Percentiles rank a stretch among this genome's conserved stretches.
Conservation (phyloP, 371 early-diverging fungal species). For the Mortierella sp. region DNA sequence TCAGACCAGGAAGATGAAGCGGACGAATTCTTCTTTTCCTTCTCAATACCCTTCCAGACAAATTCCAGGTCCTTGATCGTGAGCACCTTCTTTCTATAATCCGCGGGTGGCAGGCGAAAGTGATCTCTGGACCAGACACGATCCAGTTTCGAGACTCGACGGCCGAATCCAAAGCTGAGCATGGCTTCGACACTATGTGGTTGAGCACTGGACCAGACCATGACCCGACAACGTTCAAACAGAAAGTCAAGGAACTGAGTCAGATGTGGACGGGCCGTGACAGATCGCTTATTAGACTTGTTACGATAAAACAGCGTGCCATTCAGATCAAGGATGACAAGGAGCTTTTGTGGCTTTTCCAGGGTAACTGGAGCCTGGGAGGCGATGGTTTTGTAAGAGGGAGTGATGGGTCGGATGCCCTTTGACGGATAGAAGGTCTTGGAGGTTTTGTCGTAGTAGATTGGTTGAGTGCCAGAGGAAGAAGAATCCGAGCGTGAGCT, state of each 20-base stretch:
- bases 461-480: not conserved
- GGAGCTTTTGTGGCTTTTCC: constrained; percentile 20
- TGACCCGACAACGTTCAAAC: constrained; percentile 71
- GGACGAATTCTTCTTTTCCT: constrained; percentile 25
- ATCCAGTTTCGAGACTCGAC: constrained; percentile 54
- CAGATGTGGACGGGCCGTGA: constrained; percentile 68
- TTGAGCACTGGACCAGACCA: constrained; percentile 85
- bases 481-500: not conserved
- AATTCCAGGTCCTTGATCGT: constrained; percentile 74
- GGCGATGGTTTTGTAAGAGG: constrained; percentile 24
- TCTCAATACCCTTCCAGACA: constrained; percentile 61
- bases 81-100: constrained; percentile 63
- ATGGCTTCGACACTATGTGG: constrained; percentile 64
- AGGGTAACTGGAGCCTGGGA: constrained; percentile 19
- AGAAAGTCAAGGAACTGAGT: constrained; percentile 69
- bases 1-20: too few species aligned
- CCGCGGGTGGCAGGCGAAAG: constrained; percentile 60
- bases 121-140: constrained; percentile 71
- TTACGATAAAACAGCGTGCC: constrained; percentile 73
- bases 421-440: constrained; percentile 30
- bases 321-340: constrained; percentile 80
- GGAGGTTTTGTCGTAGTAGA: constrained; percentile 25
- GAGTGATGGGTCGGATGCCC: constrained; percentile 34
- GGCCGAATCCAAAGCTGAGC: constrained; percentile 56
- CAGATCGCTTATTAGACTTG: constrained; percentile 40